phyloP scores from a whole-genome alignment of 1,284 basidiomycete species.

The Boletus smithii region DNA sequence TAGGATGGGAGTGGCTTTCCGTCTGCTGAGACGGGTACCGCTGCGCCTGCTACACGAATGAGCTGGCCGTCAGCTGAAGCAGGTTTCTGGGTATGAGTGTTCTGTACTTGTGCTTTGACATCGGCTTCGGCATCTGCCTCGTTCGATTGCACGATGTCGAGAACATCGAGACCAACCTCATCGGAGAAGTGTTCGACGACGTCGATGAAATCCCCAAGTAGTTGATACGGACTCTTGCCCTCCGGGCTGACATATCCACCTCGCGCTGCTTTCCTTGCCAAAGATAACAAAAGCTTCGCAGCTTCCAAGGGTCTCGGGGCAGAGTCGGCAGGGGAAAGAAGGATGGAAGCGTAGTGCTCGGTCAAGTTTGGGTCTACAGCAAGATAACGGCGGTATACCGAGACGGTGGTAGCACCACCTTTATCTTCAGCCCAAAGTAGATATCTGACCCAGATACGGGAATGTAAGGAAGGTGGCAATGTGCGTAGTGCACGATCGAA shows the following conservation, averaged over 20 bases:
- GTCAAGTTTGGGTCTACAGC: conserved; percentile 82
- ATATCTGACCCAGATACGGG: conserved; percentile 91
- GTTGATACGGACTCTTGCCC: conserved; percentile 93
- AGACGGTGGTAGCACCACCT: conserved; percentile 82
- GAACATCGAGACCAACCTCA: conserved; percentile 87
- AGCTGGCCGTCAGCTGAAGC: conserved; percentile 60
- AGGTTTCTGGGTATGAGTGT: conserved; percentile 38
- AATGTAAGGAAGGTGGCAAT: conserved; percentile 91
- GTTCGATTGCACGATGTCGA: conserved; percentile 61
- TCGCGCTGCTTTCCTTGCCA: conserved; percentile 80
- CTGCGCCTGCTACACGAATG: conserved; percentile 73
- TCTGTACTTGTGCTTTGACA: conserved; percentile 38
- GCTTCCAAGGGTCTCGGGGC: conserved; percentile 87
- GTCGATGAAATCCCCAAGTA: conserved; percentile 91
- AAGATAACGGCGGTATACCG: conserved; percentile 90
- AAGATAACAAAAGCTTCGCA: conserved; percentile 82
- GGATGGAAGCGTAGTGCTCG: conserved; percentile 77
- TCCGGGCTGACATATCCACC: conserved; percentile 88
- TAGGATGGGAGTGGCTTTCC: conserved; percentile 53
- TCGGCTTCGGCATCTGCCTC: conserved; percentile 44
- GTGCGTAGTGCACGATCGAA: conserved; percentile 95
- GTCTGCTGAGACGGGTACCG: conserved; percentile 51
- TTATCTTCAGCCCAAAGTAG: conserved; percentile 89
- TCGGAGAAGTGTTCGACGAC: conserved; percentile 90
- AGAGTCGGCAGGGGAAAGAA: conserved; percentile 65